phyloP scores from a whole-genome alignment of 169 alveolate species.

The Plasmodium coatneyi region DNA sequence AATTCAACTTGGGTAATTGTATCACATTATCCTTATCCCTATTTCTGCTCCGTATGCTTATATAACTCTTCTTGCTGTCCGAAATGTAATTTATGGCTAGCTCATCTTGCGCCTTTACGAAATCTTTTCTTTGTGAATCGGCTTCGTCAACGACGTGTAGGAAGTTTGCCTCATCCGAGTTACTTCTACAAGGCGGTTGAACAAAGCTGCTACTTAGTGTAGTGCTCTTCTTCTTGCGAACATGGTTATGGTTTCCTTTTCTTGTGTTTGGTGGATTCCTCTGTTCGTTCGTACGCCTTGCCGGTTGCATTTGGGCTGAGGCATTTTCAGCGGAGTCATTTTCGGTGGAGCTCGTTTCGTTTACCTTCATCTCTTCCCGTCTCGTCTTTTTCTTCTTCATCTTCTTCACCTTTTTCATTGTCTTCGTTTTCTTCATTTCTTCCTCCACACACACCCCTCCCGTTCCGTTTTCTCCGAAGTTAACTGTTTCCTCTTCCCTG shows the following conservation, averaged over 20 bases:
- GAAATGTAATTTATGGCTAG: constrained; percentile 11
- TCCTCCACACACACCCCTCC: not conserved
- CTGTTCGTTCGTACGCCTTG: not conserved
- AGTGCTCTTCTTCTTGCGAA: not conserved
- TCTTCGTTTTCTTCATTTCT: not conserved
- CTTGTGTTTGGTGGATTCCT: not conserved
- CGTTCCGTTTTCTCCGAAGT: not conserved
- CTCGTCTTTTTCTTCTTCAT: not conserved
- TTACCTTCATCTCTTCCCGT: not conserved
- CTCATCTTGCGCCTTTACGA: not conserved
- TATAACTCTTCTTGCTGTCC: constrained; percentile 22
- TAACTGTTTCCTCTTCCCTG: not conserved
- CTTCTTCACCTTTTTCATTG: not conserved
- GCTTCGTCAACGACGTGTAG: not conserved
- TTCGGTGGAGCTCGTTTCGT: not conserved
- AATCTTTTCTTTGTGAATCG: not conserved
- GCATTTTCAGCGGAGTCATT: not conserved
- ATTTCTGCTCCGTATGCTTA: constrained; percentile 30
- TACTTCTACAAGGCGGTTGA: not conserved
- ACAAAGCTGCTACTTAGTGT: not conserved
- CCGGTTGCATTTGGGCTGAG: not conserved
- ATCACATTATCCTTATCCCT: constrained; percentile 9
- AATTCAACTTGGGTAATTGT: constrained; percentile 42
- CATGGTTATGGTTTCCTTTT: not conserved
- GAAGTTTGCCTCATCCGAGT: not conserved